Evolutionary conservation across 768 basidiomycete species (phyloP), one percentile per base, ranked within the genome.

Genomic region (Cystobasidiopsis lactophilus): DNA sequence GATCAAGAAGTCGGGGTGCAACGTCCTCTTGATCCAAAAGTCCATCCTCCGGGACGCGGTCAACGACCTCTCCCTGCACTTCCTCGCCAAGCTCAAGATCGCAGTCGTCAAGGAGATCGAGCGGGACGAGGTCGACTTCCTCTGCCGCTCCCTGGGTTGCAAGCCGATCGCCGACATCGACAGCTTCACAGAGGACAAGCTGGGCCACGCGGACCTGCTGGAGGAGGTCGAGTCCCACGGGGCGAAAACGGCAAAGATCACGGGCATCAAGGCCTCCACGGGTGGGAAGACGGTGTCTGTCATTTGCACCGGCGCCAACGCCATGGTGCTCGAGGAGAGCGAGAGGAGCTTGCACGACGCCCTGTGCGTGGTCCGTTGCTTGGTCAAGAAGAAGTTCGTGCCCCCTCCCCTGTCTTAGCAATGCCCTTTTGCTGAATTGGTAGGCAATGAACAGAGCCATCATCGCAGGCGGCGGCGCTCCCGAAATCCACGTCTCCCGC

Each of bases 1-100:
- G 69, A 96, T 98, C 69, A 98, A 96, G 68, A 95, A 93, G 70
- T 80, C 88, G n/a, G 89, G 89, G 60, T 96, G 93, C 75, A 98
- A 96, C 62, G 93, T 95, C 48, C 78, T 98, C 46, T 76, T 98
- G 43, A 93, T 98, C 64, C 93, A 98, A 73, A 98, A 98, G 68
- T 96, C 93, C 40, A 98, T 98, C 65, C 76, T 98, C 40, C 85
- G 93, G 50, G 93, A 98, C 63, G 93, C 91, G n/a, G 89, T 96
- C 52, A 93, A 91, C 66, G 93, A 95, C 56, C 80, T 86, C 21
- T 86, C 93, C 5, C 80, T 98, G 56, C 88, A 84, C 66, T 96
- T 95, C 76, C 78, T 98, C 59, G 86, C 93, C 64, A 82, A 86
- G 56, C 77, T 98, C 55, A 88, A 86, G 64, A 98, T 98, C 64